phyloP scores from a whole-genome alignment of 75 land plant genomes.

The Pinus albicaulis region DNA sequence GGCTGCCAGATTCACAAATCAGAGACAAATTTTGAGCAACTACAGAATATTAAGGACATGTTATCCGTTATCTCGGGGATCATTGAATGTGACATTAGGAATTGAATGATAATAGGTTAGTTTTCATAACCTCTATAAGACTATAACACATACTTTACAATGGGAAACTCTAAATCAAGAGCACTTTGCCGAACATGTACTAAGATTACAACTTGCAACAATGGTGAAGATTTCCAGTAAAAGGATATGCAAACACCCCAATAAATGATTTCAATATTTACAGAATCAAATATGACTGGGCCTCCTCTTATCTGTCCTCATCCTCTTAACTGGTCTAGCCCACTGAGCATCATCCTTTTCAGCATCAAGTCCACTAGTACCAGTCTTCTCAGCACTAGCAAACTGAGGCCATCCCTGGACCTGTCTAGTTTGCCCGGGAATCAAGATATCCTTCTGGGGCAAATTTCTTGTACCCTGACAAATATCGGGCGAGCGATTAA shows the following conservation, averaged over 20 bases:
- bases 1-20: no score
- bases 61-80: neutral
- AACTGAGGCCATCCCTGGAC: conserved; percentile 33
- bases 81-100: neutral
- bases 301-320: conserved; percentile 93
- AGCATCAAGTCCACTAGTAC: conserved; percentile 32
- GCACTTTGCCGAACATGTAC: conserved; percentile 2
- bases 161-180: conserved; percentile 11
- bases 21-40: no score
- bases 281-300: conserved; percentile 77
- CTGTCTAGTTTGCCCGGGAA: conserved; percentile 12
- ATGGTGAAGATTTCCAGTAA: conserved; percentile 6
- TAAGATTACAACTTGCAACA: conserved; percentile 10
- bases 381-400: conserved; percentile 23
- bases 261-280: conserved; percentile 16
- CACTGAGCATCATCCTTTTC: conserved; percentile 38
- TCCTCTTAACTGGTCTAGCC: conserved; percentile 88
- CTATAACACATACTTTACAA: conserved; percentile 13
- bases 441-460: conserved; percentile 13
- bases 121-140: conserved; percentile 2
- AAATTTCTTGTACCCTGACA: conserved; percentile 24
- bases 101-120: conserved; percentile 5
- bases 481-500: conserved; percentile 27
- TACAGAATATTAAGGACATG: no score
- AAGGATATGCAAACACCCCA: conserved; percentile 6